Percentiles rank a stretch among this genome's conserved stretches.
These are phyloP conservation scores for Schizothecium vesticola DNA, from an alignment of 495 filamentous ascomycete species.

Conservation along the genomic window DNA sequence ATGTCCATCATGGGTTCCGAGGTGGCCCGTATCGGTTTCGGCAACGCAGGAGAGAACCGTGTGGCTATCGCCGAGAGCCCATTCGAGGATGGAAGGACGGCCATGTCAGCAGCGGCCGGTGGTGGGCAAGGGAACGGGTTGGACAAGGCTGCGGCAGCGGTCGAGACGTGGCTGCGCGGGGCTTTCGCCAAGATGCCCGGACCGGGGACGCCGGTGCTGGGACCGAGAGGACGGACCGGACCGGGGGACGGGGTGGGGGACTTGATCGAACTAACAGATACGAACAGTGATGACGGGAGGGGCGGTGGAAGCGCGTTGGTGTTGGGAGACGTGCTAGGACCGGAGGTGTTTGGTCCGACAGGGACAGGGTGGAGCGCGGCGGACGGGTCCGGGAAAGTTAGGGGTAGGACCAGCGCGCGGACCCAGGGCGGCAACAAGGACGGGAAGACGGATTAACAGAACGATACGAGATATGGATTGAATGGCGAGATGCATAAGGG, in stretches of 20 bases:
- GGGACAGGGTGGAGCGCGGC: constrained; percentile 30
- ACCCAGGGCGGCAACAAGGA: background rate
- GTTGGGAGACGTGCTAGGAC: constrained; percentile 15
- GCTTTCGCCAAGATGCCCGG: constrained; percentile 54
- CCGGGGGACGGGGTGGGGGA: constrained; percentile 50
- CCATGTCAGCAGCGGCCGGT: constrained; percentile 20
- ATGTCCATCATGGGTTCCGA: constrained; percentile 48
- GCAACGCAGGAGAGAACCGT: constrained; percentile 22
- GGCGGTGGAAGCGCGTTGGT: constrained; percentile 10
- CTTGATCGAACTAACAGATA: constrained; percentile 78
- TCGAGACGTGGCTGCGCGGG: constrained; percentile 85
- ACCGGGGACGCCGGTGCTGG: constrained; percentile 44
- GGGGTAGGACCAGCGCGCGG: constrained; percentile 1
- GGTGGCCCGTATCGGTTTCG: constrained; percentile 48
- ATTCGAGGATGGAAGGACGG: constrained; percentile 40
- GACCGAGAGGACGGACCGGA: constrained; percentile 30
- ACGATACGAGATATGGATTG: background rate
- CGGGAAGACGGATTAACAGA: constrained; percentile 5
- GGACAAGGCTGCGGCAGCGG: constrained; percentile 75
- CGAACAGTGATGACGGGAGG: constrained; percentile 48
- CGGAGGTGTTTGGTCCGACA: constrained; percentile 20
- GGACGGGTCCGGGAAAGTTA: constrained; percentile 10
- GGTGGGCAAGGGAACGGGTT: constrained; percentile 41
- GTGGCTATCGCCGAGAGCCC: constrained; percentile 47
- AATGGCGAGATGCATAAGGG: background rate